phyloP scores from a whole-genome alignment of 1,139 yeast species.

The Eremothecium cymbalariae region DNA sequence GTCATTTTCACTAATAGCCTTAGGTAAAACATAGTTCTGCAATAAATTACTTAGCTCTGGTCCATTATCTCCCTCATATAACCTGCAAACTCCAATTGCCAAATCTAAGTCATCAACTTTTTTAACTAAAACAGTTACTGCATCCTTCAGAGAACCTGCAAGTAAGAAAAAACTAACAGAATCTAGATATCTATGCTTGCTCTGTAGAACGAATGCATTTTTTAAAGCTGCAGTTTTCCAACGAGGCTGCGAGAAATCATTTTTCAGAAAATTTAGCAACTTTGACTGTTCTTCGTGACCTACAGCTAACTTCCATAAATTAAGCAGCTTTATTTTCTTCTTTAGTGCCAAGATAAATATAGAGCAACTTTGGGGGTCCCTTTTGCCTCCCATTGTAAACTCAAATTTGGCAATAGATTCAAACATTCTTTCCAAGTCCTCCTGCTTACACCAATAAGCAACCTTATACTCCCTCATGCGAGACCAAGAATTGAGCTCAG shows the following conservation, averaged over 20 bases:
- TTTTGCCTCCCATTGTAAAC: conserved; percentile 36
- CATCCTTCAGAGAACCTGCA: conserved; percentile 70
- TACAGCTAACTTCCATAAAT: conserved; percentile 73
- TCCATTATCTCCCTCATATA: conserved; percentile 53
- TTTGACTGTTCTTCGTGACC: conserved; percentile 77
- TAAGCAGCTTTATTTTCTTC: conserved; percentile 67
- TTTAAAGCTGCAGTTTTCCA: conserved; percentile 88
- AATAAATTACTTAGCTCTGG: conserved; percentile 46
- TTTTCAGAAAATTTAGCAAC: conserved; percentile 64
- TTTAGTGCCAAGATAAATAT: conserved; percentile 69
- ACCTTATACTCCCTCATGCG: conserved; percentile 55
- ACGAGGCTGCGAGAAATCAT: conserved; percentile 64
- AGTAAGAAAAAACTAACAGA: conserved; percentile 86
- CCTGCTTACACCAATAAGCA: conserved; percentile 63
- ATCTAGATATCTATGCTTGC: conserved; percentile 78
- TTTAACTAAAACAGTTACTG: conserved; percentile 61
- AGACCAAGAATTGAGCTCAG: conserved; percentile 51
- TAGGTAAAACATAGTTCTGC: conserved; percentile 46
- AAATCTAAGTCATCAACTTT: conserved; percentile 61
- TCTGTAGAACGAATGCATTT: conserved; percentile 83
- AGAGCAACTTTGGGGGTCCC: conserved; percentile 71
- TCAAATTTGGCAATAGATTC: conserved; percentile 68
- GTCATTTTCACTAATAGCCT: conserved; percentile 56
- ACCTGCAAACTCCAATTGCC: conserved; percentile 74
- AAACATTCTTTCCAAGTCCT: conserved; percentile 43